Conservation (phyloP, 1,139 yeast genomes). For the Arxiozyma slooffiae region DNA sequence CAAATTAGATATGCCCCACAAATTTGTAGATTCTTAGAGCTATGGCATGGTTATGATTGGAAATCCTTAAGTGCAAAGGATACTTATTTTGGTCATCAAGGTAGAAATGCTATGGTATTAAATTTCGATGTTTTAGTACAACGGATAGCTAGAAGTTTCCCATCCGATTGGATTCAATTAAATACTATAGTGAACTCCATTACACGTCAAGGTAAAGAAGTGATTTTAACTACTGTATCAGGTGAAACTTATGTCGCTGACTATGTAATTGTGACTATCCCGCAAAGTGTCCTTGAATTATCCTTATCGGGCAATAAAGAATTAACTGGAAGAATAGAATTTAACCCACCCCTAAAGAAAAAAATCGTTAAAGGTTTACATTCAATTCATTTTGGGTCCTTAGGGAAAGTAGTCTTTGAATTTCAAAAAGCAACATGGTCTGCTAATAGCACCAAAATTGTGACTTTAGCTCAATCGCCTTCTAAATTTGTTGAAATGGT, state of each 20-base stretch:
- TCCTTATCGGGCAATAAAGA: conserved; percentile 27
- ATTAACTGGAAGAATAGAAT: conserved; percentile 36
- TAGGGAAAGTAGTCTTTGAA: conserved; percentile 72
- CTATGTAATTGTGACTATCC: conserved; percentile 61
- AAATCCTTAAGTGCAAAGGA: conserved; percentile 56
- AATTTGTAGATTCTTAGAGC: conserved; percentile 48
- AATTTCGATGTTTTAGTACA: conserved; percentile 45
- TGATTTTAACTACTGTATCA: conserved; percentile 26
- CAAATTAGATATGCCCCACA: conserved; percentile 47
- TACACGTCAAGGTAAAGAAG: conserved; percentile 20
- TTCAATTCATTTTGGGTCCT: conserved; percentile 53
- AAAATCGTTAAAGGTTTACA: conserved; percentile 38
- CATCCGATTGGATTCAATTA: conserved; percentile 35
- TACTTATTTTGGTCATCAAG: conserved; percentile 56
- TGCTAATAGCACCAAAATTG: conserved; percentile 21
- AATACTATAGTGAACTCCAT: conserved; percentile 42
- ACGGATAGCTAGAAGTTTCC: conserved; percentile 36
- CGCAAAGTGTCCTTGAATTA: conserved; percentile 53
- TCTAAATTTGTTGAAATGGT: conserved; percentile 11
- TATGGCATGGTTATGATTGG: conserved; percentile 75
- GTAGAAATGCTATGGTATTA: conserved; percentile 59
- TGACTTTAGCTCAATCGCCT: conserved; percentile 18
- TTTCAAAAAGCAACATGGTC: conserved; percentile 66
- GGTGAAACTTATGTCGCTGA: conserved; percentile 35
- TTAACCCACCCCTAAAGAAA: conserved; percentile 51